Evolutionary conservation across 345 rosid species (phyloP).

Genomic region (Eucalyptus polyanthemos): DNA sequence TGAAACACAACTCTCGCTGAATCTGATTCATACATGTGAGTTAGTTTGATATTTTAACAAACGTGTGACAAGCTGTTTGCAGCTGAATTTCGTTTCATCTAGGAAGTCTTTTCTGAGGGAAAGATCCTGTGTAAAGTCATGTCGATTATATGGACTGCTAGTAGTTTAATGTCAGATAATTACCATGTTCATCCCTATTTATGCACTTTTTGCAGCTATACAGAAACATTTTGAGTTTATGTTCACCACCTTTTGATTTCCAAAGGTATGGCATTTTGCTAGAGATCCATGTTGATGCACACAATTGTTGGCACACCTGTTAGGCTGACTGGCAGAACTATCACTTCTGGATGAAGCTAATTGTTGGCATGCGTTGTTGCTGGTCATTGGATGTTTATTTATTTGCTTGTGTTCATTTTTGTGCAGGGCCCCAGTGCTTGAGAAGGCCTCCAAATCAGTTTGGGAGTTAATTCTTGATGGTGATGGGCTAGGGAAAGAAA

Average conservation of each 20-base stretch:
- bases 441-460: constrained; percentile 94
- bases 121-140: not conserved
- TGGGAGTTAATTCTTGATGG: constrained; percentile 90
- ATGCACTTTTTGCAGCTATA: not conserved
- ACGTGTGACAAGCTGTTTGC: not conserved
- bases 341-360: not conserved
- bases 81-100: not conserved
- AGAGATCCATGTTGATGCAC: not conserved
- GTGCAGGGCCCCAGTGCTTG: constrained; percentile 71
- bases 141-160: not conserved
- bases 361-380: not conserved
- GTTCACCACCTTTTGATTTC: not conserved
- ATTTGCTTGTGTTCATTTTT: not conserved
- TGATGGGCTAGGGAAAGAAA: constrained; percentile 67
- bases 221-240: not conserved
- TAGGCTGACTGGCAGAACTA: not conserved
- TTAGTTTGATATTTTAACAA: not conserved
- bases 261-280: not conserved
- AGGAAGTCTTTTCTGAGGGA: not conserved
- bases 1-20: not conserved
- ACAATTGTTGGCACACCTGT: not conserved
- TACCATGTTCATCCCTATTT: not conserved
- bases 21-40: not conserved
- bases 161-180: not conserved
- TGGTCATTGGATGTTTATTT: not conserved